Evolutionary conservation across 306 rosid genomes (phyloP).

Genomic region (Gastrolobium bilobum): DNA sequence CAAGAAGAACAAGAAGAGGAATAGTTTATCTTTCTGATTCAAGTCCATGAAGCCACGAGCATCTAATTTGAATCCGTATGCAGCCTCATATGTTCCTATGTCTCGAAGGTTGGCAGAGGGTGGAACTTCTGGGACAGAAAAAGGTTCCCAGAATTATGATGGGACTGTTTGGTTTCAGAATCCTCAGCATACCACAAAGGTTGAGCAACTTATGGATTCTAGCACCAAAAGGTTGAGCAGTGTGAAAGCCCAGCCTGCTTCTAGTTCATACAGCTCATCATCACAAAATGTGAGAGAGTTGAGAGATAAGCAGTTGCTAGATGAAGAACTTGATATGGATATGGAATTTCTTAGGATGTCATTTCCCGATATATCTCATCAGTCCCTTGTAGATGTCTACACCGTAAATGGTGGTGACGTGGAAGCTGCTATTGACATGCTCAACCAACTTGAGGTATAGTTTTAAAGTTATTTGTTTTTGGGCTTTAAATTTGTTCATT

Average conservation of each 20-base stretch:
- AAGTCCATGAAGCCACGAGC: constrained; percentile 66
- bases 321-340: constrained; percentile 70
- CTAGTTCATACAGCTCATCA: constrained; percentile 55
- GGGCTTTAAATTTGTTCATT: background rate
- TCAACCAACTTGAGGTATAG: constrained; percentile 85
- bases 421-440: constrained; percentile 79
- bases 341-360: constrained; percentile 74
- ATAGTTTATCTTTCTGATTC: constrained; percentile 34
- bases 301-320: constrained; percentile 54
- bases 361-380: constrained; percentile 71
- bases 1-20: constrained; percentile 27
- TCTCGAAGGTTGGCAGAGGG: constrained; percentile 60
- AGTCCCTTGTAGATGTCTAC: constrained; percentile 79
- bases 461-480: constrained; percentile 5
- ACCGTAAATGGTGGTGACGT: constrained; percentile 68
- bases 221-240: constrained; percentile 35
- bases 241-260: constrained; percentile 52
- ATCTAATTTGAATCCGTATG: constrained; percentile 84
- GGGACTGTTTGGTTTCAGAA: constrained; percentile 56
- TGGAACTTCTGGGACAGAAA: constrained; percentile 47
- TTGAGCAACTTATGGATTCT: constrained; percentile 39
- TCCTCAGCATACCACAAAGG: constrained; percentile 50
- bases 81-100: constrained; percentile 79
- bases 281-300: constrained; percentile 51
- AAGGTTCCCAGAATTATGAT: constrained; percentile 41